Conservation (phyloP, 2,329 filamentous ascomycete genomes). For the Colletotrichum orchidophilum region DNA sequence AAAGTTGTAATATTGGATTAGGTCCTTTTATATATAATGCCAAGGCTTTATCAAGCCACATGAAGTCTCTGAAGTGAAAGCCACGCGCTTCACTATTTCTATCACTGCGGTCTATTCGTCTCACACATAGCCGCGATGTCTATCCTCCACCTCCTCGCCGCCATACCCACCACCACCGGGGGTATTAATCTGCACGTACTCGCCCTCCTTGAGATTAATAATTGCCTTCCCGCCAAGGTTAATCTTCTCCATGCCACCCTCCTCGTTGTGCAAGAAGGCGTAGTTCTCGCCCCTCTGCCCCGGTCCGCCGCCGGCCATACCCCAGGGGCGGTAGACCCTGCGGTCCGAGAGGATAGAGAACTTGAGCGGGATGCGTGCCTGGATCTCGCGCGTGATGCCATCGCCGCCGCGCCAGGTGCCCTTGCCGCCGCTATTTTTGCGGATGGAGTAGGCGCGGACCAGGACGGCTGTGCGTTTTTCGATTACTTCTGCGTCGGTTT, state of each 20-base stretch:
- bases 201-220: conserved; percentile 43
- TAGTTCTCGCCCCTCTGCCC: conserved; percentile 41
- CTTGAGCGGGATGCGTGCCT: conserved; percentile 44
- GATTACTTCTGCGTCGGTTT: conserved; percentile 45
- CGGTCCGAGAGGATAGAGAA: conserved; percentile 48
- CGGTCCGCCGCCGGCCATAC: conserved; percentile 43
- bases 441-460: conserved; percentile 43
- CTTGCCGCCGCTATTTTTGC: conserved; percentile 41
- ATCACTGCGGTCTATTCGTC: neutral
- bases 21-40: neutral
- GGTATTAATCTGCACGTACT: conserved; percentile 47
- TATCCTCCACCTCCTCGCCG: conserved; percentile 16
- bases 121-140: conserved; percentile 26
- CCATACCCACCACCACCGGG: conserved; percentile 46
- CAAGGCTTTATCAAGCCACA: conserved; percentile 1
- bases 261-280: conserved; percentile 40
- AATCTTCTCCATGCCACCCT: conserved; percentile 40
- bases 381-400: conserved; percentile 46
- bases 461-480: conserved; percentile 48
- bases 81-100: neutral
- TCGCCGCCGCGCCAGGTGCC: conserved; percentile 45
- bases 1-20: neutral
- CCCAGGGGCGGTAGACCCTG: conserved; percentile 45
- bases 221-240: conserved; percentile 45
- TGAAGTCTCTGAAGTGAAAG: neutral